These are phyloP conservation scores for Cercospora sojina DNA, from an alignment of 2,329 filamentous ascomycete genomes.

Conservation along the genomic window DNA sequence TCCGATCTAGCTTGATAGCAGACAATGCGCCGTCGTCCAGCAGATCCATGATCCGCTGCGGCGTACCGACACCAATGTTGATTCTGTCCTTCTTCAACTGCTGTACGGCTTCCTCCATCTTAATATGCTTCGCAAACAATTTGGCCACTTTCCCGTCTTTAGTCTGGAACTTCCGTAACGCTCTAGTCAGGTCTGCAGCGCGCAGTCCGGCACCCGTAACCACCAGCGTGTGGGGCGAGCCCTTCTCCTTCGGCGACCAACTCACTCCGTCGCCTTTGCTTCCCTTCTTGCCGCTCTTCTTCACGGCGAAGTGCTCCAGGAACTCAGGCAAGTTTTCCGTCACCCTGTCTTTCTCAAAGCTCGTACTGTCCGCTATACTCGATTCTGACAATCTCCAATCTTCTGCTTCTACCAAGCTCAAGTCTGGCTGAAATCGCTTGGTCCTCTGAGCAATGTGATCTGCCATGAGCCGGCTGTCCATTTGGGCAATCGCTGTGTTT, in stretches of 20 bases:
- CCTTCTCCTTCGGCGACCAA: slow-evolving; percentile 64
- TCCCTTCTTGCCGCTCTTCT: slow-evolving; percentile 30
- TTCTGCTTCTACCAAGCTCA: slow-evolving; percentile 80
- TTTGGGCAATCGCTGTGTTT: slow-evolving; percentile 75
- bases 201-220: slow-evolving; percentile 81
- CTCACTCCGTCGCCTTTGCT: slow-evolving; percentile 54
- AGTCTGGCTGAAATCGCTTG: slow-evolving; percentile 71
- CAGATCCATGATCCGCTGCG: slow-evolving; percentile 75
- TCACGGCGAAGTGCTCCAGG: slow-evolving; percentile 62
- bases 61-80: slow-evolving; percentile 87
- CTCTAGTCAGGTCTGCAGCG: slow-evolving; percentile 78
- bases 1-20: slow-evolving; percentile 67
- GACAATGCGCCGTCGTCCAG: slow-evolving; percentile 77
- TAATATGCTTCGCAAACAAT: slow-evolving; percentile 97
- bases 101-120: slow-evolving; percentile 79
- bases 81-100: slow-evolving; percentile 69
- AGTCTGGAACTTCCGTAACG: slow-evolving; percentile 73
- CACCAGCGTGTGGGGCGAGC: slow-evolving; percentile 73
- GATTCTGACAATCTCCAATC: slow-evolving; percentile 75
- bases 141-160: slow-evolving; percentile 81
- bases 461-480: slow-evolving; percentile 79
- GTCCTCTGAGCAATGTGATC: slow-evolving; percentile 82
- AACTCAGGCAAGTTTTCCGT: slow-evolving; percentile 76
- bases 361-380: slow-evolving; percentile 76
- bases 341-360: slow-evolving; percentile 65